Conservation (phyloP, 164 flowering plant genomes). For the Sedum album region DNA sequence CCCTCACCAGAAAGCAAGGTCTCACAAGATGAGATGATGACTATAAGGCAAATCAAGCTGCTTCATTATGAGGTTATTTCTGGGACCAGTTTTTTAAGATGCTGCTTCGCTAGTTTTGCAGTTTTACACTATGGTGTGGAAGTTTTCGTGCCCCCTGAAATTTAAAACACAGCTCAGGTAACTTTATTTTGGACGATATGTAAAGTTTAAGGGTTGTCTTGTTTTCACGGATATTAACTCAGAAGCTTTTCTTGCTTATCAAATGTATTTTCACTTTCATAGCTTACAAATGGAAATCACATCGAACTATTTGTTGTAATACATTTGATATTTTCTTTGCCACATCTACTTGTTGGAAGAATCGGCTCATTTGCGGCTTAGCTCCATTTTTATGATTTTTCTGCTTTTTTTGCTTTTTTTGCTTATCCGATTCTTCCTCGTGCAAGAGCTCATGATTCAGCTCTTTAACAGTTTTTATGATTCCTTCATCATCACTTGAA, state of each 20-base stretch:
- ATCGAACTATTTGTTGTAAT: background rate
- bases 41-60: conserved; percentile 19
- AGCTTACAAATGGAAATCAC: background rate
- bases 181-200: too few relatives aligned
- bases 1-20: conserved; percentile 49
- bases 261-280: background rate
- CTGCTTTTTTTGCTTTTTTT: too few relatives aligned
- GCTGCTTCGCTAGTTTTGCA: background rate
- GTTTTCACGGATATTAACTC: background rate
- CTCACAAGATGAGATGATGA: too few relatives aligned
- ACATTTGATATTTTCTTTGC: too few relatives aligned
- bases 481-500: too few relatives aligned
- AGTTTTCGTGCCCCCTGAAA: background rate
- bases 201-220: background rate
- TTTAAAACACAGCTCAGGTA: too few relatives aligned
- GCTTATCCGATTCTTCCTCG: too few relatives aligned
- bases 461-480: too few relatives aligned
- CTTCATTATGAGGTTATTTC: conserved; percentile 4
- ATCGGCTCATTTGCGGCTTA: too few relatives aligned
- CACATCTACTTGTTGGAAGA: too few relatives aligned
- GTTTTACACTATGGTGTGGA: background rate
- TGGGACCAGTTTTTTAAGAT: background rate
- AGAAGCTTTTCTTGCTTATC: background rate
- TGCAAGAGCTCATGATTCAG: too few relatives aligned
- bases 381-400: too few relatives aligned